Evolutionary conservation across 1,284 basidiomycete species (phyloP).

Genomic region (Ustilago loliicola): DNA sequence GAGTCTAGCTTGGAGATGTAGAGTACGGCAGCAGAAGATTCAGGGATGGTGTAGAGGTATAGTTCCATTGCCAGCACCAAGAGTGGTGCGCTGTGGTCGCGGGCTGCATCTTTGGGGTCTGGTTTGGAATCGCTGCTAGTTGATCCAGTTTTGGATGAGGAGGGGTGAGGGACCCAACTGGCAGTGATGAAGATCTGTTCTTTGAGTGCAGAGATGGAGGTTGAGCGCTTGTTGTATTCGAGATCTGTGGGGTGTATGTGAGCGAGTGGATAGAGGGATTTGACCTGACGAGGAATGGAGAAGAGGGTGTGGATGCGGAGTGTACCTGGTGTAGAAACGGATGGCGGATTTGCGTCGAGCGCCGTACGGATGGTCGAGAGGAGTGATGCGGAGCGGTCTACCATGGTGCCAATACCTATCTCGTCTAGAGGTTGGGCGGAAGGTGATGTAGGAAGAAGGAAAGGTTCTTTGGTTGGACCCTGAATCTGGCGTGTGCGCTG

Average conservation of each 20-base stretch:
- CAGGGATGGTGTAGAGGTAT: constrained; percentile 81
- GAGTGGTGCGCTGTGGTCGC: constrained; percentile 18
- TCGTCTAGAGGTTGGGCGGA: not conserved
- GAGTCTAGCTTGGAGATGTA: constrained; percentile 96
- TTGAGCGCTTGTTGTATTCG: constrained; percentile 30
- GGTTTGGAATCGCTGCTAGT: not conserved
- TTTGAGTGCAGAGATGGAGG: constrained; percentile 31
- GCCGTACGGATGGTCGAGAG: constrained; percentile 33
- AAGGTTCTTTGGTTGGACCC: constrained; percentile 3
- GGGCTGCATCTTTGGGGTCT: constrained; percentile 68
- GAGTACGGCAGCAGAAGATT: constrained; percentile 80
- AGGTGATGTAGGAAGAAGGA: not conserved
- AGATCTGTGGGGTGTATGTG: constrained; percentile 58
- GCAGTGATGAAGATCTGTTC: constrained; percentile 56
- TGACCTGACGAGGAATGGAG: constrained; percentile 58
- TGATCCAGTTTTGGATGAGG: not conserved
- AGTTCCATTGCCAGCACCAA: constrained; percentile 86
- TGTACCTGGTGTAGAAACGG: constrained; percentile 34
- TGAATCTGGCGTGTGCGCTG: not conserved
- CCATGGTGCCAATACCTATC: not conserved
- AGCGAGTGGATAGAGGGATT: constrained; percentile 65
- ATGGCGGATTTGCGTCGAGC: constrained; percentile 31
- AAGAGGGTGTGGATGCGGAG: constrained; percentile 60
- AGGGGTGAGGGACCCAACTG: constrained; percentile 33
- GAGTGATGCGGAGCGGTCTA: constrained; percentile 15